Evolutionary conservation across 179 eudicot genomes (phyloP).

Genomic region (Actinidia arguta): DNA sequence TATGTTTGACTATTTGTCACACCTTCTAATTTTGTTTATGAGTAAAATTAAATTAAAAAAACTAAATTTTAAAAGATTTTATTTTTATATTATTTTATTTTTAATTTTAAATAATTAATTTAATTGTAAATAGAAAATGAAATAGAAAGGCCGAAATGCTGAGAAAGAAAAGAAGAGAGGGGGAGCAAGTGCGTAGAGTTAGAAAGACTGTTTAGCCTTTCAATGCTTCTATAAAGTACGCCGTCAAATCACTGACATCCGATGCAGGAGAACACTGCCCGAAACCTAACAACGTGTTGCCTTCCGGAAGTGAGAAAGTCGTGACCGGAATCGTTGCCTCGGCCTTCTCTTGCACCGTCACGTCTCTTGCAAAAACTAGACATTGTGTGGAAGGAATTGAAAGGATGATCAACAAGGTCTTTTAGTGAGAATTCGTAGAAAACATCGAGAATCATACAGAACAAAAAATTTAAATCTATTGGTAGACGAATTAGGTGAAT

Average conservation of each 20-base stretch:
- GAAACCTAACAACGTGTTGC: slow-evolving; percentile 48
- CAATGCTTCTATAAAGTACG: too few relatives aligned
- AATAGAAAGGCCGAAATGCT: too few relatives aligned
- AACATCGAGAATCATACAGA: too few relatives aligned
- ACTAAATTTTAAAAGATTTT: too few relatives aligned
- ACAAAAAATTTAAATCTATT: too few relatives aligned
- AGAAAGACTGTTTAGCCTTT: not conserved
- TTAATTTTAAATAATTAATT: too few relatives aligned
- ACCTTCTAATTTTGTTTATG: too few relatives aligned
- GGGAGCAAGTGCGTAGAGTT: not conserved
- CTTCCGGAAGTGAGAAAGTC: slow-evolving; percentile 66
- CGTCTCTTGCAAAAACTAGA: slow-evolving; percentile 22
- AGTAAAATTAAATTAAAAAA: too few relatives aligned
- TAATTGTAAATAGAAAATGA: too few relatives aligned
- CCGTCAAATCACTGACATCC: not conserved
- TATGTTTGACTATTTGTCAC: too few relatives aligned
- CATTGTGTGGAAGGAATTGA: not conserved
- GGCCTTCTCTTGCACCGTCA: slow-evolving; percentile 40
- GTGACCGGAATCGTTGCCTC: slow-evolving; percentile 46
- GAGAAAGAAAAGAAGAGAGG: not conserved
- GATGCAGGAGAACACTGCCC: not conserved
- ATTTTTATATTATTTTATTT: too few relatives aligned
- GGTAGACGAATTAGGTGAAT: too few relatives aligned
- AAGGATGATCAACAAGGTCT: not conserved
- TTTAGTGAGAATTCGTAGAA: not conserved